A percentile compares a stretch with the other conserved stretches of the same genome.
Evolutionary conservation across 2,329 filamentous ascomycete species (phyloP).

Genomic region (Geoglossum cookeanum): DNA sequence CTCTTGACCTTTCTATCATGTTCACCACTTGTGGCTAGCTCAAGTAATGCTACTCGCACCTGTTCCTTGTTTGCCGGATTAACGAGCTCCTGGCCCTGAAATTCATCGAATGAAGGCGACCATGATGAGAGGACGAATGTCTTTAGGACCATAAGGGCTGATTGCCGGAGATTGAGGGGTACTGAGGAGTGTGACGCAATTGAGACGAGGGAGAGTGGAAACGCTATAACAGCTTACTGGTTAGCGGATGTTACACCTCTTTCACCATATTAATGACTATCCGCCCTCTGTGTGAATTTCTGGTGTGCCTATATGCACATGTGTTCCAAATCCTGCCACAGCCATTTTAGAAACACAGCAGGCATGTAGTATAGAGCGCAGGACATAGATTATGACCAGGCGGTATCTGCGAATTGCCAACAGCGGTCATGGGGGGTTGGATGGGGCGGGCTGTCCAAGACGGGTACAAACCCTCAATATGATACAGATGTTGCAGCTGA

Average conservation of each 20-base stretch:
- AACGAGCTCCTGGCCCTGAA: conserved; percentile 46
- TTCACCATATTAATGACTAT: not conserved
- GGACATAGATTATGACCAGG: not conserved
- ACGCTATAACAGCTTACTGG: conserved; percentile 25
- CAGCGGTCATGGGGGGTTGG: not conserved
- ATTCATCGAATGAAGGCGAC: conserved; percentile 58
- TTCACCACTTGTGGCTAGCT: conserved; percentile 55
- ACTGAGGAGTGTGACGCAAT: conserved; percentile 62
- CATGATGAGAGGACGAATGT: conserved; percentile 72
- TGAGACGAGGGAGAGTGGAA: conserved; percentile 60
- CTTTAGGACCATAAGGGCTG: conserved; percentile 61
- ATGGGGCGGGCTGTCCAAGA: not conserved
- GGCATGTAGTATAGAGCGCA: not conserved
- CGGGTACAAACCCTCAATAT: conserved; percentile 15
- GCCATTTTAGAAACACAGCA: not conserved
- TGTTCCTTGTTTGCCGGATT: conserved; percentile 53
- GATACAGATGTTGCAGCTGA: conserved; percentile 53
- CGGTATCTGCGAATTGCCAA: not conserved
- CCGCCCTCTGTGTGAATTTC: not conserved
- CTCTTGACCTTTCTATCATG: conserved; percentile 71
- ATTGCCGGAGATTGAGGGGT: conserved; percentile 58
- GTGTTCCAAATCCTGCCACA: not conserved
- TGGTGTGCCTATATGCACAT: not conserved
- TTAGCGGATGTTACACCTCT: not conserved
- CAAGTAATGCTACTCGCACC: conserved; percentile 55